Percentiles rank a stretch among this genome's conserved stretches.
These are phyloP conservation scores for Hypoxylon sp. DNA, from an alignment of 2,329 filamentous ascomycete genomes.

Conservation along the genomic window DNA sequence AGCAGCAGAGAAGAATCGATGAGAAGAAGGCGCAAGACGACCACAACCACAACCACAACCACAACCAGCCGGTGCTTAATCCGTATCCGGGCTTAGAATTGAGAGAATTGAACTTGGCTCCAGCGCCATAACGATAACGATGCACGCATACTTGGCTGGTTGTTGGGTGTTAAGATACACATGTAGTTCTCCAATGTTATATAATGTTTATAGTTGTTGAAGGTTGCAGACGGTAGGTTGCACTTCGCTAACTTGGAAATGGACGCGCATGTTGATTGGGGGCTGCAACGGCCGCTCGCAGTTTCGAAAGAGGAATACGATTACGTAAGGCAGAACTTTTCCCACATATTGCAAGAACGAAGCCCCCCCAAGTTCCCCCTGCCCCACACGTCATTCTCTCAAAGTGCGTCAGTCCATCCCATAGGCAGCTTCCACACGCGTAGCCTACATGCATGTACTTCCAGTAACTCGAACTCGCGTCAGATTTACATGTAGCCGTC, in stretches of 20 bases:
- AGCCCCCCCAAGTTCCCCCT: no score
- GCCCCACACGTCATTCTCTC: constrained; percentile 14
- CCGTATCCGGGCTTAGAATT: constrained; percentile 6
- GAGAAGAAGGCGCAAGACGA: constrained; percentile 52
- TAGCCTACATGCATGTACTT: neutral
- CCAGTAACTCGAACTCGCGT: neutral
- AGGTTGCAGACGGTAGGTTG: no score
- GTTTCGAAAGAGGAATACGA: neutral
- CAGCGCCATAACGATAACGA: constrained; percentile 5
- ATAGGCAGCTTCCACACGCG: constrained; percentile 8
- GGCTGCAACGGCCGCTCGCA: no score
- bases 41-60: constrained; percentile 37
- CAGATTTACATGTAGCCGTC: neutral
- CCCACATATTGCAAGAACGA: no score
- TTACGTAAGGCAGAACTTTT: neutral
- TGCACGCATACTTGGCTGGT: neutral
- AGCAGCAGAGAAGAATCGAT: constrained; percentile 69
- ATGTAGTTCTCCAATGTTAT: neutral
- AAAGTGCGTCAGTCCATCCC: neutral
- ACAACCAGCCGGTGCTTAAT: constrained; percentile 41
- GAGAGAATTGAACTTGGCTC: constrained; percentile 8
- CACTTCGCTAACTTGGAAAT: no score
- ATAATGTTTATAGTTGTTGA: neutral
- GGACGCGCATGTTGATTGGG: no score
- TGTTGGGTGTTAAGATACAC: neutral